Conservation (phyloP, 345 rosid species). For the Camelina laxa region DNA sequence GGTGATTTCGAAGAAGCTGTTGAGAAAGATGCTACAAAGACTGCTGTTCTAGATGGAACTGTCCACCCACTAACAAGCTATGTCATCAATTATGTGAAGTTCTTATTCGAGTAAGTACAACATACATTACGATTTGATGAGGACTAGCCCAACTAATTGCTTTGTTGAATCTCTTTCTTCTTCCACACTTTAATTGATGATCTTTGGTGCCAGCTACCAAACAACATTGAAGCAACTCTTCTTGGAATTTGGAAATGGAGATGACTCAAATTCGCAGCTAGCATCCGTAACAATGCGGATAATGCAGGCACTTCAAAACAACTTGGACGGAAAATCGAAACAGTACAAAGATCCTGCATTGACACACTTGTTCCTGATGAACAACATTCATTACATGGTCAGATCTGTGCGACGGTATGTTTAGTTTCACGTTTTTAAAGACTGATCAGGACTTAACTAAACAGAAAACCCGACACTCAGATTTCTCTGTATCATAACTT, state of each 20-base stretch:
- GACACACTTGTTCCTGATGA: conserved; percentile 95
- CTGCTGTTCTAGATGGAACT: conserved; percentile 90
- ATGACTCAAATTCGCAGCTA: conserved; percentile 69
- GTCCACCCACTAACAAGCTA: conserved; percentile 99
- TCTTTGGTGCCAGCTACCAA: conserved; percentile 74
- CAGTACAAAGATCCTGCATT: conserved; percentile 91
- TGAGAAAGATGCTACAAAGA: conserved; percentile 97
- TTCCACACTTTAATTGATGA: conserved; percentile 17
- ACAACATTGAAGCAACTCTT: conserved; percentile 96
- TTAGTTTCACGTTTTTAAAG: conserved; percentile 13
- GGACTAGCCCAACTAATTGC: neutral
- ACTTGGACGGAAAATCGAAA: conserved; percentile 93
- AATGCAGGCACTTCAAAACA: conserved; percentile 99
- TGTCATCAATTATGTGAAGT: conserved; percentile 95
- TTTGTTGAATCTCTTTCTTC: neutral
- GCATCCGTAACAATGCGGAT: conserved; percentile 90
- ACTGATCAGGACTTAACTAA: neutral
- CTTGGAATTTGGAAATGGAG: conserved; percentile 81
- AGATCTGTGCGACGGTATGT: conserved; percentile 97
- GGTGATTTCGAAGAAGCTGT: conserved; percentile 99
- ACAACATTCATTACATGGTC: conserved; percentile 98
- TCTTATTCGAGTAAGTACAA: conserved; percentile 89
- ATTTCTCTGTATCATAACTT: conserved; percentile 18
- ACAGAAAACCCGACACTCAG: no score
- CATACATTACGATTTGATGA: neutral